These are phyloP conservation scores for Xylaria nigripes DNA, from an alignment of 495 filamentous ascomycete species.

Conservation along the genomic window DNA sequence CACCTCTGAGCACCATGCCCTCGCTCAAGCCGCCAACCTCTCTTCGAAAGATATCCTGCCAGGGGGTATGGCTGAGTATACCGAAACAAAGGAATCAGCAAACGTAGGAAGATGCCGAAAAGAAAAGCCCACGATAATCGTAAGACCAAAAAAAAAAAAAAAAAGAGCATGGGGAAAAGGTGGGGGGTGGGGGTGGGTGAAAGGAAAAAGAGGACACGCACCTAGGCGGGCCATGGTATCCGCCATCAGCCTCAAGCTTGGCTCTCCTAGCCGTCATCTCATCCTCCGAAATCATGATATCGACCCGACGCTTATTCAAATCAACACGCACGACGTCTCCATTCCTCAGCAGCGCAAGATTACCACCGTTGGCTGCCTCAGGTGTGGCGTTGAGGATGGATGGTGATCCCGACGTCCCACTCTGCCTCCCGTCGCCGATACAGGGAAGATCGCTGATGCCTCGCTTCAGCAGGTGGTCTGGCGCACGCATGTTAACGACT, in stretches of 20 bases:
- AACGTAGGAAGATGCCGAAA: background rate
- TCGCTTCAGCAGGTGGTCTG: constrained; percentile 37
- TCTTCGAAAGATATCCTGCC: constrained; percentile 13
- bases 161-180: too few species aligned
- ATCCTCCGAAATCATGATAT: constrained; percentile 41
- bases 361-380: constrained; percentile 53
- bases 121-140: background rate
- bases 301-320: constrained; percentile 43
- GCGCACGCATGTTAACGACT: constrained; percentile 51
- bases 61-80: constrained; percentile 6
- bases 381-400: constrained; percentile 51
- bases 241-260: constrained; percentile 2
- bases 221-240: constrained; percentile 6
- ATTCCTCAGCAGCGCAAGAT: constrained; percentile 45
- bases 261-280: constrained; percentile 2
- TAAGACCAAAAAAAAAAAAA: background rate
- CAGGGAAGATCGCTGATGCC: constrained; percentile 46
- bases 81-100: background rate
- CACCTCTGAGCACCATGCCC: constrained; percentile 45
- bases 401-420: constrained; percentile 47
- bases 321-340: constrained; percentile 52
- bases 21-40: constrained; percentile 40
- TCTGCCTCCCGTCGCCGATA: constrained; percentile 49
- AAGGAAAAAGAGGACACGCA: background rate
- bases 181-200: too few species aligned